Base-by-base conservation (phyloP, 768 basidiomycete species). In the Pleurotus tuber-regium region DNA sequence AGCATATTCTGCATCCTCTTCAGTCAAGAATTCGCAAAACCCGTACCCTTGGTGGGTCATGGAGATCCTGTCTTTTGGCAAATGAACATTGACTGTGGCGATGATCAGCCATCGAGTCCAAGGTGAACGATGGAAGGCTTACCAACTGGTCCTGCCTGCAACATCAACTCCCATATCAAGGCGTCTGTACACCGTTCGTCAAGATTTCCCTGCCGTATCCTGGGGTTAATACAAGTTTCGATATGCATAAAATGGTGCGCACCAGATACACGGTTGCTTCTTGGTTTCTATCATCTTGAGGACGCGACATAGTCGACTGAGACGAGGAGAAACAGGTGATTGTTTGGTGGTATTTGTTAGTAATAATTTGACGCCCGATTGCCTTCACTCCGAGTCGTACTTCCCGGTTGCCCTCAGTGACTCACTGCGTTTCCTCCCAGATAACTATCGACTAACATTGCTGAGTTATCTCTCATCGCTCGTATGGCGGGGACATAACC, bases 21-120 rank as follows among this genome's bases (percentile, higher is more conserved):
- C 95, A 31, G 94, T 94, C 70, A 96, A 75, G 70, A 99, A 98
- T 77, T 99, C 97, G 80, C 96, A 98, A 74, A 99, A 99, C 33
- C 97, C 97, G 71, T 98, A 99, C 41, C 97, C 97, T 72, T 99
- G 97, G 66, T 98, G 97, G 1, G 91, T 80, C 91, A 95, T 96
- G 10, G 94, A 97, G 51, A 99, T 92, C 59, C 97, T 86, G 71
- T 99, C 97, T 73, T 98, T 99, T 11, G 97, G 95, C 5, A 99
- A 77, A 71, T 98, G 97, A 0, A 98, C 95, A 64, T 98, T 99
- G 18, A 94, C 96, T 96, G 58, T 18, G 51, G 24, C 26, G 35
- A 21, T 16, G 6, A 35, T 48, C 4, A 23, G 30, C 9, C 31
- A 23, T 18, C 9, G 16, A 31, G 3, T 18, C 14, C 19, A 48